Conservation (phyloP, 2,329 filamentous ascomycete genomes). For the Cladosporium colombiae region DNA sequence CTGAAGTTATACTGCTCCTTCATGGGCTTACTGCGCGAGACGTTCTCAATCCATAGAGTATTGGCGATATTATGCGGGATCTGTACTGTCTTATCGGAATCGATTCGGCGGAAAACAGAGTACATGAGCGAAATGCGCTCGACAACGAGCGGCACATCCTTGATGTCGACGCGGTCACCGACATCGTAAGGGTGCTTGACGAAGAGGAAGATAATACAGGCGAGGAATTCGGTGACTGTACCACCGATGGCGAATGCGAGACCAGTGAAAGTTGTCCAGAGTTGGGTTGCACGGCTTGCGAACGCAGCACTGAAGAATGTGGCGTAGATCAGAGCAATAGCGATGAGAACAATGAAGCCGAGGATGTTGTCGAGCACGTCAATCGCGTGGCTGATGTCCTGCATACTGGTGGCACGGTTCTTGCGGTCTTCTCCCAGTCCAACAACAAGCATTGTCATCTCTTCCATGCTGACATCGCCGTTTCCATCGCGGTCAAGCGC, state of each 20-base stretch:
- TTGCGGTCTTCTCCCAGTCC: conserved; percentile 35
- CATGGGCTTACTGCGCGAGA: conserved; percentile 39
- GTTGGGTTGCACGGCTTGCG: conserved; percentile 28
- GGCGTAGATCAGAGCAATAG: conserved; percentile 37
- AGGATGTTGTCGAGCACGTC: conserved; percentile 38
- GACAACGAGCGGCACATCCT: conserved; percentile 33
- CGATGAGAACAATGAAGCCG: conserved; percentile 31
- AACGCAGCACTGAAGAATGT: conserved; percentile 36
- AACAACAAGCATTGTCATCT: conserved; percentile 37
- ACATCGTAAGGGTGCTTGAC: conserved; percentile 92
- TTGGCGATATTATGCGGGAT: conserved; percentile 41
- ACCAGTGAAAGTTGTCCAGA: conserved; percentile 32
- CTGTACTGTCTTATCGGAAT: conserved; percentile 34
- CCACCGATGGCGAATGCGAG: conserved; percentile 94
- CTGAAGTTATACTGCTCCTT: conserved; percentile 37
- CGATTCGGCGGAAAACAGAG: conserved; percentile 19
- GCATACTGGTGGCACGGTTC: conserved; percentile 34
- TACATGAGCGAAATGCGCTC: conserved; percentile 35
- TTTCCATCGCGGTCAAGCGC: conserved; percentile 38
- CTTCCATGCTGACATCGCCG: conserved; percentile 39
- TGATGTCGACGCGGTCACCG: conserved; percentile 38
- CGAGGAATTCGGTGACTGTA: conserved; percentile 88
- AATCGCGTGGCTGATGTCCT: conserved; percentile 40
- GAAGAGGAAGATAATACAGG: conserved; percentile 95
- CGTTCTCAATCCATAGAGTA: conserved; percentile 42